Conservation (phyloP, 2,329 filamentous ascomycete species). For the Magnaporthales sp. region DNA sequence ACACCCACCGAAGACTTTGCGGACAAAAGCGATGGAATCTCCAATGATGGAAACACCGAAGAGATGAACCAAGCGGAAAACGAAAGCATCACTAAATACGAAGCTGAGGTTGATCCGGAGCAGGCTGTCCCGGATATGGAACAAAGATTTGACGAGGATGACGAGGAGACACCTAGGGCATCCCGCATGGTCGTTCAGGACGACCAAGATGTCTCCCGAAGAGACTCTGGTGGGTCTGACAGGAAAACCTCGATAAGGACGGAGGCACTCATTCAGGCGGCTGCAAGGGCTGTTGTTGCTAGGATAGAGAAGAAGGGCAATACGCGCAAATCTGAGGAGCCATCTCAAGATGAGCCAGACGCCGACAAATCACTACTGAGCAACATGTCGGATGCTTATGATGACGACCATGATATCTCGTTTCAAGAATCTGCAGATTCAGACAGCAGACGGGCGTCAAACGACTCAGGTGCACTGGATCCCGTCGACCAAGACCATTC, state of each 20-base stretch:
- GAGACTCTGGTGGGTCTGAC: constrained; percentile 14
- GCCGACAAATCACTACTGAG: constrained; percentile 7
- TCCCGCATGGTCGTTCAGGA: constrained; percentile 7
- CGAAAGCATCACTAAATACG: not conserved
- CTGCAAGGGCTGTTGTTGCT: constrained; percentile 40
- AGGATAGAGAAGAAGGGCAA: constrained; percentile 31
- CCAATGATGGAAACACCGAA: not conserved
- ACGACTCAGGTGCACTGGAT: constrained; percentile 11
- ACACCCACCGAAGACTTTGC: not conserved
- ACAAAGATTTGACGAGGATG: constrained; percentile 2
- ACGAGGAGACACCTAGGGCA: constrained; percentile 5
- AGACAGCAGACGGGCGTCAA: constrained; percentile 13
- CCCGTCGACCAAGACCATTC: constrained; percentile 13
- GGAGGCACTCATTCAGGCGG: constrained; percentile 44
- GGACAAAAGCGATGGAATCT: not conserved
- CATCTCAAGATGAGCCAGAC: constrained; percentile 5
- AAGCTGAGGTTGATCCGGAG: not conserved
- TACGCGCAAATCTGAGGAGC: not conserved
- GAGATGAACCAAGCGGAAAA: not conserved
- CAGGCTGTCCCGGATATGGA: not conserved
- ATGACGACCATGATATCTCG: constrained; percentile 4
- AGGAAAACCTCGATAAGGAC: constrained; percentile 34
- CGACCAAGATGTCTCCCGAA: constrained; percentile 8
- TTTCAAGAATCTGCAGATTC: constrained; percentile 6
- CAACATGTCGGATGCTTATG: not conserved